A percentile compares a stretch with the other conserved stretches of the same genome.
phyloP scores from a whole-genome alignment of 129 eudicot genomes.

The Centrapalus pauciflorus region DNA sequence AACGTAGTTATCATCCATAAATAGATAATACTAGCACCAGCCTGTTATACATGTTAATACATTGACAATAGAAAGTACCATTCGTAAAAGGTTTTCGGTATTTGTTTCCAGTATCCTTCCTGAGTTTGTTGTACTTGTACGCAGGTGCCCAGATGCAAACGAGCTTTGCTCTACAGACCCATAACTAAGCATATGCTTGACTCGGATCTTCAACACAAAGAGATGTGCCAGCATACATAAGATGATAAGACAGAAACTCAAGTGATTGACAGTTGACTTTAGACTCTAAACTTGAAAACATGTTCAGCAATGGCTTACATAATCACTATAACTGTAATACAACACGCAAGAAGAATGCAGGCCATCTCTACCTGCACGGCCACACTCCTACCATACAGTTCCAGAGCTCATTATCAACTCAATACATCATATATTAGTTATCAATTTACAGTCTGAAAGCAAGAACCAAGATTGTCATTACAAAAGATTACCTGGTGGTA shows the following conservation, averaged over 20 bases:
- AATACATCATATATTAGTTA: constrained; percentile 7
- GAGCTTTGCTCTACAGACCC: constrained; percentile 75
- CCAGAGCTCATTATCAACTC: not conserved
- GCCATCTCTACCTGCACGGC: constrained; percentile 99
- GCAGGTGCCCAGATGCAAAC: constrained; percentile 46
- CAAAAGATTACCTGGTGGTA: constrained; percentile 76
- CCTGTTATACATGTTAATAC: constrained; percentile 3
- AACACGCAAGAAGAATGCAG: constrained; percentile 76
- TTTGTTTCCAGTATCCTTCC: constrained; percentile 88
- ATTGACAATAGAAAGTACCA: constrained; percentile 44
- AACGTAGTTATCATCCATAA: constrained; percentile 4
- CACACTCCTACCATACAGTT: constrained; percentile 70
- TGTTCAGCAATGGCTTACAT: constrained; percentile 54
- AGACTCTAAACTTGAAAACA: not conserved
- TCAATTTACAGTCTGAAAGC: not conserved
- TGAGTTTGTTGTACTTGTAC: constrained; percentile 40
- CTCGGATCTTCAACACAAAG: constrained; percentile 61
- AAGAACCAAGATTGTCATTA: constrained; percentile 3
- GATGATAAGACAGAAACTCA: not conserved
- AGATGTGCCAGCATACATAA: not conserved
- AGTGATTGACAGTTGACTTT: not conserved
- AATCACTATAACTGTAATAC: constrained; percentile 89
- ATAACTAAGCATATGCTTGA: constrained; percentile 92
- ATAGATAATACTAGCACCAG: constrained; percentile 5
- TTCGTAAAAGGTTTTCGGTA: constrained; percentile 76